Evolutionary conservation across 2,329 filamentous ascomycete genomes (phyloP), one percentile per base, ranked within the genome.

Genomic region (Phyllosticta citribraziliensis): DNA sequence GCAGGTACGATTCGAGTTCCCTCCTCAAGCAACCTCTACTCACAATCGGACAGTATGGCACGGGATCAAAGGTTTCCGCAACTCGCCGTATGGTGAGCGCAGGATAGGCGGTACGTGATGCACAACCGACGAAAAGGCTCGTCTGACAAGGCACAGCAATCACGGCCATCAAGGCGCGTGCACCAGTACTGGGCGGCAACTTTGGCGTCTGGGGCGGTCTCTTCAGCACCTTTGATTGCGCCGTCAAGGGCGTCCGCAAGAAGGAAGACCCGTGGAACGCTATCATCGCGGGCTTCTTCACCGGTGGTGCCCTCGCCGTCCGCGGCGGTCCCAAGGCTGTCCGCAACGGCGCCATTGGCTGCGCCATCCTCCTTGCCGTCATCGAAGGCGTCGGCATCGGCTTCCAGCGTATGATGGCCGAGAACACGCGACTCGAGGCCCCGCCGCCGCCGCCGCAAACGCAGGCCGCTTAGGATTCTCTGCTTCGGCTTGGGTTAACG

Each of bases 261-360:
- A 97, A 97, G 86, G 94, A 99, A 76, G 94, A 97, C 74, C 91
- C 94, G 14, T 97, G 91, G 80, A 97, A 97, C 78, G 91, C 92
- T 70, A 97, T 99, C 74, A 95, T 93, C 68, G 94, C 93, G 52
- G 94, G 94, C 59, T 97, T 97, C 82, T 93, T 97, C 76, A 97
- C 94, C 4, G 92, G 91, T 70, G 94, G 94, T 67, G 85, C 93
- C 30, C 82, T 99, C 35, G 94, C 94, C 57, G 87, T 97, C 65
- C 85, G 94, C 78, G 94, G 94, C 70, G 94, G 94, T 63, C 88
- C 88, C 75, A 92, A 90, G 80, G 91, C 93, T 22, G 91, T 94
- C 65, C 84, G 94, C 69, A 97, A 97, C 77, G 92, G 91, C 63
- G 94, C 94, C 65, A 97, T 99, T 70, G 94, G 93, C 67, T 97